Percentiles rank a stretch among this genome's conserved stretches.
These are phyloP conservation scores for Endoconidiophora laricicola DNA, from an alignment of 2,329 filamentous ascomycete genomes.

Conservation along the genomic window DNA sequence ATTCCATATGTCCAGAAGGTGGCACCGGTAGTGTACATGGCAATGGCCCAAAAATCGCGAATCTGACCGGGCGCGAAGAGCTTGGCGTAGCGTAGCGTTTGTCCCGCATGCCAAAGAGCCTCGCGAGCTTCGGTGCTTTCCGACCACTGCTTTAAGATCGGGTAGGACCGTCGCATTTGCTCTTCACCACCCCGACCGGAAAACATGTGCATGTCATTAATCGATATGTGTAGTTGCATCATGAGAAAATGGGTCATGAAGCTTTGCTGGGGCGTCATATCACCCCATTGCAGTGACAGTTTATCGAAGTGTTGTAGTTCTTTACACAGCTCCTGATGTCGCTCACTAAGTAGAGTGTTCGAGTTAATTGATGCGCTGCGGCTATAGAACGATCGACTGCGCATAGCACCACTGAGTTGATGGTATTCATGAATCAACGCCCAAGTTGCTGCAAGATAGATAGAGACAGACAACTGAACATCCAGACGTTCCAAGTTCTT, in stretches of 20 bases:
- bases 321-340: slow-evolving; percentile 46
- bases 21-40: slow-evolving; percentile 50
- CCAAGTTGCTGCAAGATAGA: slow-evolving; percentile 51
- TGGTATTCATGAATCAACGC: slow-evolving; percentile 49
- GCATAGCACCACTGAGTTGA: slow-evolving; percentile 35
- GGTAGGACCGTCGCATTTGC: slow-evolving; percentile 43
- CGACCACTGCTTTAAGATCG: slow-evolving; percentile 41
- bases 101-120: slow-evolving; percentile 51
- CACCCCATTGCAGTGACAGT: slow-evolving; percentile 25
- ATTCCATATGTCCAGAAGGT: slow-evolving; percentile 56
- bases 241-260: slow-evolving; percentile 37
- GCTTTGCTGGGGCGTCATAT: slow-evolving; percentile 29
- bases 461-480: slow-evolving; percentile 36
- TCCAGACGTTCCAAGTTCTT: slow-evolving; percentile 36
- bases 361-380: slow-evolving; percentile 23
- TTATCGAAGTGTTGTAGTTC: slow-evolving; percentile 33
- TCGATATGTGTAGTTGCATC: slow-evolving; percentile 46
- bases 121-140: slow-evolving; percentile 37
- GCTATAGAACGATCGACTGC: slow-evolving; percentile 29
- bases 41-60: slow-evolving; percentile 51
- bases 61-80: slow-evolving; percentile 35
- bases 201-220: slow-evolving; percentile 51
- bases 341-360: slow-evolving; percentile 32
- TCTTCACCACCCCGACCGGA: slow-evolving; percentile 51
- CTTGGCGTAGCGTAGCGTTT: slow-evolving; percentile 44